Conservation (phyloP, 73 alveolate genomes). For the Symbiodinium pilosum region DNA sequence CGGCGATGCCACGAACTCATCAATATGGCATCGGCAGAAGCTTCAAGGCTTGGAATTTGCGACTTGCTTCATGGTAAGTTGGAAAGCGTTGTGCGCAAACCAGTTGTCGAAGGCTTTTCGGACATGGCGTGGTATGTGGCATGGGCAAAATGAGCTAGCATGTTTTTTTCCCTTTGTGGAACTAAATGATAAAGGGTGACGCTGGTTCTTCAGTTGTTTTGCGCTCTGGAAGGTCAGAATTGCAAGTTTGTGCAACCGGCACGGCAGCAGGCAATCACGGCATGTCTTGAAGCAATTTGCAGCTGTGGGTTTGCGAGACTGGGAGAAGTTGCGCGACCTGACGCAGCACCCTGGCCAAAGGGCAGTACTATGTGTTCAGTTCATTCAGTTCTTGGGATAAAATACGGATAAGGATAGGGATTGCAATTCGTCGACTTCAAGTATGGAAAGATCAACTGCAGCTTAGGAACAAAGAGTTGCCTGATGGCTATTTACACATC, state of each 20-base stretch:
- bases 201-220: too few relatives aligned
- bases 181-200: too few relatives aligned
- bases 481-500: background rate
- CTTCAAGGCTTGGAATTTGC: constrained; percentile 11
- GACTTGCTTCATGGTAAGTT: background rate
- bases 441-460: too few relatives aligned
- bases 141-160: too few relatives aligned
- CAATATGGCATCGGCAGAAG: constrained; percentile 7
- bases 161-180: too few relatives aligned
- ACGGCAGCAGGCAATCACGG: constrained; percentile 23
- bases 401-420: background rate
- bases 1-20: constrained; percentile 26
- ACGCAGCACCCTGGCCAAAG: background rate
- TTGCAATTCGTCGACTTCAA: background rate
- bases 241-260: background rate
- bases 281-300: background rate
- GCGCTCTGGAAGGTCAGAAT: constrained; percentile 4
- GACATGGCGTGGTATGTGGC: background rate
- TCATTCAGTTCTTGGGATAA: too few relatives aligned
- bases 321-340: background rate
- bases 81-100: background rate
- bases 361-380: too few relatives aligned
- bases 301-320: background rate
- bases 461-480: constrained; percentile 3
- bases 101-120: background rate